Evolutionary conservation across 2,329 filamentous ascomycete genomes (phyloP).

Genomic region (Diaporthe ampelina): DNA sequence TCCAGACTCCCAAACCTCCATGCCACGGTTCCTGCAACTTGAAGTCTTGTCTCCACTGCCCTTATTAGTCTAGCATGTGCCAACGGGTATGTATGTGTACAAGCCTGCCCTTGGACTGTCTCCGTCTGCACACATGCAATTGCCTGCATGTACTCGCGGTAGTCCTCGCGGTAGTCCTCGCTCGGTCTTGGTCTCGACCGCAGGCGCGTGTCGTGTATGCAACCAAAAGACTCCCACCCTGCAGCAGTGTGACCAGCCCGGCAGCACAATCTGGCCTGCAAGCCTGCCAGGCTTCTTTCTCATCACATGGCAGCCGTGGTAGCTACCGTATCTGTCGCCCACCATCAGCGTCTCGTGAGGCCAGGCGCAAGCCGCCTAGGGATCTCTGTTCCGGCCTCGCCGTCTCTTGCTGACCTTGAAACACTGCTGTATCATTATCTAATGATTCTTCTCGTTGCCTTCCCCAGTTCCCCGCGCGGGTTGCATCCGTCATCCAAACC

Average conservation of each 20-base stretch:
- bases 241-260: constrained; percentile 15
- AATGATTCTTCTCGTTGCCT: background rate
- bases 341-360: background rate
- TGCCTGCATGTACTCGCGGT: background rate
- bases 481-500: constrained; percentile 2
- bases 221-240: background rate
- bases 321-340: background rate
- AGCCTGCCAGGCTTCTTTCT: background rate
- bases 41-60: background rate
- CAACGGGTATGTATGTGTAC: background rate
- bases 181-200: background rate
- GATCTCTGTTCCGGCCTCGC: constrained; percentile 14
- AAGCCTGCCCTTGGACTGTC: background rate
- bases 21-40: background rate
- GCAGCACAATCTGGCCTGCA: too few species aligned
- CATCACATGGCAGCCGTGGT: too few species aligned
- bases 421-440: background rate
- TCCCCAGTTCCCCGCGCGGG: constrained; percentile 6
- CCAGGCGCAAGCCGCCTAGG: background rate
- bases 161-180: background rate
- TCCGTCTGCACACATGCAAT: background rate
- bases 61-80: background rate
- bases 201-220: background rate
- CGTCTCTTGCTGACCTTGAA: background rate
- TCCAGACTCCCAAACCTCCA: background rate